A percentile compares a stretch with the other conserved stretches of the same genome.
These are phyloP conservation scores for Mortierella sp. DNA, from an alignment of 371 early-diverging fungal species.

Conservation along the genomic window DNA sequence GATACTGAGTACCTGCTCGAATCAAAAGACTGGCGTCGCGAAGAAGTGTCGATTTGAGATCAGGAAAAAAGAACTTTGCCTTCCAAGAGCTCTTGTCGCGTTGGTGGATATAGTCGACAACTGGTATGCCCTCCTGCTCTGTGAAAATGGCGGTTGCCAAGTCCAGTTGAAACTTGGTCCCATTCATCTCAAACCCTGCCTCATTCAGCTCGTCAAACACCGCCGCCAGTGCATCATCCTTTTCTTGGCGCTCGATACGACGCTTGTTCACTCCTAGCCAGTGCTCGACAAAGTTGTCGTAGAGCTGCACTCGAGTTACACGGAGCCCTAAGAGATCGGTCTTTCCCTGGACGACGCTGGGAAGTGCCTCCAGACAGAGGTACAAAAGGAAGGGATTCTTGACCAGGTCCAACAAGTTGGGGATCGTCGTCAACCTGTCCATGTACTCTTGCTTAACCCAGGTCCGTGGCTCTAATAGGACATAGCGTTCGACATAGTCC, in stretches of 20 bases:
- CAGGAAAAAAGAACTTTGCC: background rate
- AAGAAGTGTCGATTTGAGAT: background rate
- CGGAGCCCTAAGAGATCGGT: background rate
- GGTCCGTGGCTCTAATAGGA: no score
- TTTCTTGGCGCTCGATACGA: no score
- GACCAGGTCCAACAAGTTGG: background rate
- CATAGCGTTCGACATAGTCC: no score
- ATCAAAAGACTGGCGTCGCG: background rate
- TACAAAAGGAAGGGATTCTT: no score
- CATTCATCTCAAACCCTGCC: background rate
- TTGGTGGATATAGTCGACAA: background rate
- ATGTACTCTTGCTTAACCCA: background rate
- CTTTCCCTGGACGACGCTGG: no score
- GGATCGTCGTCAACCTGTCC: background rate
- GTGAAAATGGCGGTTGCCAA: background rate
- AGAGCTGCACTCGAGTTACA: background rate
- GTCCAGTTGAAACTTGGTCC: background rate
- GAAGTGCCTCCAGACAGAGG: no score
- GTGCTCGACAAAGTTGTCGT: background rate
- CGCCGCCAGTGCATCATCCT: no score
- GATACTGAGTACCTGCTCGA: background rate
- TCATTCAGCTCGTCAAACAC: background rate
- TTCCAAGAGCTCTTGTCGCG: background rate
- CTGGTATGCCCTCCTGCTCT: background rate
- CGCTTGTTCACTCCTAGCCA: conserved; percentile 8